A percentile compares a stretch with the other conserved stretches of the same genome.
Evolutionary conservation across 2,329 filamentous ascomycete genomes (phyloP).

Genomic region (Aspergillus unguis): DNA sequence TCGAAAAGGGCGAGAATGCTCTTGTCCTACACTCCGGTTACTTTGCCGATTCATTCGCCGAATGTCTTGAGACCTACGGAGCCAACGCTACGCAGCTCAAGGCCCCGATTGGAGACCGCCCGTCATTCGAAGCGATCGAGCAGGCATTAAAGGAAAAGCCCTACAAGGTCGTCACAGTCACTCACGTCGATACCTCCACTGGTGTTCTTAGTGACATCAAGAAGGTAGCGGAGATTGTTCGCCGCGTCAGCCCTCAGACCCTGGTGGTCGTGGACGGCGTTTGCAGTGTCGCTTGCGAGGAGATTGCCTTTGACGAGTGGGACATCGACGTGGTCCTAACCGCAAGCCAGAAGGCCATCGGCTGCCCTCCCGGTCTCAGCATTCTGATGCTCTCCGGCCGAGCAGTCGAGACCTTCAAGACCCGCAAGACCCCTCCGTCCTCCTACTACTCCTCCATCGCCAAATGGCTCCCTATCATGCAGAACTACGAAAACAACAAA

Average conservation of each 20-base stretch:
- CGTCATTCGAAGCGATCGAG: conserved; percentile 83
- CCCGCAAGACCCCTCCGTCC: conserved; percentile 73
- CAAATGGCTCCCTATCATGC: conserved; percentile 98
- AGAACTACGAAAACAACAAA: conserved; percentile 98
- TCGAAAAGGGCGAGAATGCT: conserved; percentile 84
- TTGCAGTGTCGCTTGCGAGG: conserved; percentile 93
- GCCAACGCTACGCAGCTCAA: conserved; percentile 86
- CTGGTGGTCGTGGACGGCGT: conserved; percentile 92
- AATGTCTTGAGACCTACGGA: conserved; percentile 89
- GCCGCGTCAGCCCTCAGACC: conserved; percentile 83
- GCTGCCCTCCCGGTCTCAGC: conserved; percentile 87
- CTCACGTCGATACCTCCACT: conserved; percentile 95
- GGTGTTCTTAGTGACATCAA: conserved; percentile 92
- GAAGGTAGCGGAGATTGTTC: conserved; percentile 75
- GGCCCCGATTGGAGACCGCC: conserved; percentile 81
- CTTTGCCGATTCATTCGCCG: conserved; percentile 91
- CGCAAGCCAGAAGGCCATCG: conserved; percentile 94
- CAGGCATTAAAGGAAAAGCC: conserved; percentile 82
- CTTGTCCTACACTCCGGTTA: conserved; percentile 95
- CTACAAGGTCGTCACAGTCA: conserved; percentile 93
- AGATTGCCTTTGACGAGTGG: conserved; percentile 96
- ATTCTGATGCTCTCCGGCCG: conserved; percentile 91
- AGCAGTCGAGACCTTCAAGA: conserved; percentile 76
- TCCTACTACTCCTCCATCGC: conserved; percentile 96
- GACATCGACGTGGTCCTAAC: conserved; percentile 88